These are phyloP conservation scores for Salmacisia buchloeana DNA, from an alignment of 1,284 basidiomycete genomes.

Conservation along the genomic window DNA sequence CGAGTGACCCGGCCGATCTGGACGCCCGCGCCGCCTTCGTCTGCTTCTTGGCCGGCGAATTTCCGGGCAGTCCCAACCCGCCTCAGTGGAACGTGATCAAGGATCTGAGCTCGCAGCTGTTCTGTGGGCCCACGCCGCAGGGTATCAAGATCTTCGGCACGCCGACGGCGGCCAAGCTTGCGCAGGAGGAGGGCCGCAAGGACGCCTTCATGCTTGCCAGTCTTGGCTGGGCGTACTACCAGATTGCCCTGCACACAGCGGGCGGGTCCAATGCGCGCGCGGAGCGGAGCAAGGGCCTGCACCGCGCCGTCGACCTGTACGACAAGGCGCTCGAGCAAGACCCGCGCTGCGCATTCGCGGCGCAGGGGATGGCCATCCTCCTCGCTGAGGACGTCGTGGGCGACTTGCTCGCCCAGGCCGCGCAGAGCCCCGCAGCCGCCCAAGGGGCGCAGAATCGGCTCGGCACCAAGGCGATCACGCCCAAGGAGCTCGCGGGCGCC, in stretches of 20 bases:
- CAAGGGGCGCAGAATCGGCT: conserved; percentile 17
- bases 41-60: conserved; percentile 46
- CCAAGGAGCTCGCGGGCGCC: not conserved
- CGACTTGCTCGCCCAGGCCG: conserved; percentile 17
- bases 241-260: conserved; percentile 36
- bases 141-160: conserved; percentile 34
- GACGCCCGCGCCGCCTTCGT: conserved; percentile 44
- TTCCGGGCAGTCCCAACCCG: conserved; percentile 35
- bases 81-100: conserved; percentile 43
- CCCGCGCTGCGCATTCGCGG: conserved; percentile 41
- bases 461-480: conserved; percentile 1
- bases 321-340: conserved; percentile 43
- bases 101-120: conserved; percentile 44
- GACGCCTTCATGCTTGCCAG: conserved; percentile 40
- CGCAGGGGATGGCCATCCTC: conserved; percentile 47
- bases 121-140: conserved; percentile 25
- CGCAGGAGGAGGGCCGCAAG: conserved; percentile 33
- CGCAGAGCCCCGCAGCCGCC: conserved; percentile 13
- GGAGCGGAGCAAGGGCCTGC: conserved; percentile 40
- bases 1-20: conserved; percentile 40
- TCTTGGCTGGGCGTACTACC: conserved; percentile 49
- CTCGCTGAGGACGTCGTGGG: conserved; percentile 44
- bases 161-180: conserved; percentile 26
- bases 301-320: conserved; percentile 45
- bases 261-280: conserved; percentile 28